These are phyloP conservation scores for Aspergillus cejpii DNA, from an alignment of 2,329 filamentous ascomycete genomes.

Conservation along the genomic window DNA sequence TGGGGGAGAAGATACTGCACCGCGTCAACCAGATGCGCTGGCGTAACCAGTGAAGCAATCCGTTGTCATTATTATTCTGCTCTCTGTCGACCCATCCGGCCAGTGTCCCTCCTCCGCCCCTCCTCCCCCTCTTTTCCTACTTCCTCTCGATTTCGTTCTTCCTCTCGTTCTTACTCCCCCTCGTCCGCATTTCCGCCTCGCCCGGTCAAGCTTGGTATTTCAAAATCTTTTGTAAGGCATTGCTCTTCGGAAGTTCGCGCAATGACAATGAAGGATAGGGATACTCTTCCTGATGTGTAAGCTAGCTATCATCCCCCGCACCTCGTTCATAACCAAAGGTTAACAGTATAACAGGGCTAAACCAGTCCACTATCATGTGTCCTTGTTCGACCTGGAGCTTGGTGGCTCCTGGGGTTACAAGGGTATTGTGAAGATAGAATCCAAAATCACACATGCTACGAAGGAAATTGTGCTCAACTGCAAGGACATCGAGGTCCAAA, in stretches of 20 bases:
- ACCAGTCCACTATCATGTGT: slow-evolving; percentile 78
- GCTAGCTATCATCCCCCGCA: slow-evolving; percentile 14
- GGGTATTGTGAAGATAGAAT: slow-evolving; percentile 74
- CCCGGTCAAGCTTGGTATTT: slow-evolving; percentile 13
- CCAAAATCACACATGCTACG: slow-evolving; percentile 63
- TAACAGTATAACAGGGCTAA: slow-evolving; percentile 53
- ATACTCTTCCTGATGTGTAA: slow-evolving; percentile 42
- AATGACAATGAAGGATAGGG: slow-evolving; percentile 42
- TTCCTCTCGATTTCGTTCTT: slow-evolving; percentile 15
- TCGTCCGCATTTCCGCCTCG: slow-evolving; percentile 12
- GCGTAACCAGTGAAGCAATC: slow-evolving; percentile 22
- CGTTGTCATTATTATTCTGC: slow-evolving; percentile 16
- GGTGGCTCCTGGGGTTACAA: slow-evolving; percentile 71
- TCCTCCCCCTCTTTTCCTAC: slow-evolving; percentile 16
- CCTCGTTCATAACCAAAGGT: slow-evolving; percentile 6
- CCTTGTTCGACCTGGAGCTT: slow-evolving; percentile 69
- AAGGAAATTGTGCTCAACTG: slow-evolving; percentile 78
- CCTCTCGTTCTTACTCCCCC: slow-evolving; percentile 10
- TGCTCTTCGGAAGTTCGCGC: slow-evolving; percentile 40
- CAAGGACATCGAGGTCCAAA: slow-evolving; percentile 71
- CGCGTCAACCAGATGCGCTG: slow-evolving; percentile 24
- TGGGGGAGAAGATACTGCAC: slow-evolving; percentile 32
- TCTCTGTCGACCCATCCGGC: slow-evolving; percentile 25
- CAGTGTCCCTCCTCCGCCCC: slow-evolving; percentile 14
- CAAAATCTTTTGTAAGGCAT: slow-evolving; percentile 23